Evolutionary conservation across 768 basidiomycete genomes (phyloP).

Genomic region (Porphyrellus cyaneotinctus): DNA sequence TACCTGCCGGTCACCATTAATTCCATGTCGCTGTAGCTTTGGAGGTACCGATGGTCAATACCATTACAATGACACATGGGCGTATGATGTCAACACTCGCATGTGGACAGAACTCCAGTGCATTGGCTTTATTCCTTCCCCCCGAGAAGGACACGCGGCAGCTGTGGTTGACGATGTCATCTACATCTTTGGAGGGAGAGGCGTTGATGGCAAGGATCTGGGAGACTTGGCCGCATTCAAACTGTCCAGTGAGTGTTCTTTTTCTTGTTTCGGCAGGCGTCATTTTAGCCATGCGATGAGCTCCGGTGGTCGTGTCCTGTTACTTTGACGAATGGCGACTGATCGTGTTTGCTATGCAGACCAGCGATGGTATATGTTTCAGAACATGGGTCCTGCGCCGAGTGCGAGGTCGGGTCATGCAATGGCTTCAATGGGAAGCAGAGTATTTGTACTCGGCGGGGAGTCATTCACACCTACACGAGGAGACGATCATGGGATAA

Average conservation of each 20-base stretch:
- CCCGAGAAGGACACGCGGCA: slow-evolving; percentile 94
- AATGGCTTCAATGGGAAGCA: slow-evolving; percentile 90
- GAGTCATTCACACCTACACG: slow-evolving; percentile 76
- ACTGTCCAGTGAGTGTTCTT: slow-evolving; percentile 74
- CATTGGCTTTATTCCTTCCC: slow-evolving; percentile 94
- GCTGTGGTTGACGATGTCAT: slow-evolving; percentile 96
- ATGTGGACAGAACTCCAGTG: slow-evolving; percentile 91
- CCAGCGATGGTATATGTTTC: slow-evolving; percentile 99
- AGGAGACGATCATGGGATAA: slow-evolving; percentile 71
- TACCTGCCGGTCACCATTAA: slow-evolving; percentile 15
- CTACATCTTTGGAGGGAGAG: slow-evolving; percentile 95
- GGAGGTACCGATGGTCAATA: slow-evolving; percentile 98
- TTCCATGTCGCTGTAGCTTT: slow-evolving; percentile 53
- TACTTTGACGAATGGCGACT: slow-evolving; percentile 6
- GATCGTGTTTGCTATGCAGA: slow-evolving; percentile 44
- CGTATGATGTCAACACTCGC: slow-evolving; percentile 75
- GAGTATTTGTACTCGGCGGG: slow-evolving; percentile 92
- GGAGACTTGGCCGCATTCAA: slow-evolving; percentile 96
- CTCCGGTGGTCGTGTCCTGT: neutral
- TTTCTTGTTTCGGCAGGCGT: neutral
- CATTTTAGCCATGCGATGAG: neutral
- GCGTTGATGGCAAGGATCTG: slow-evolving; percentile 94
- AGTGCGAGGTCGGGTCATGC: slow-evolving; percentile 92
- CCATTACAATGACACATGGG: slow-evolving; percentile 99
- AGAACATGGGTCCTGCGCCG: slow-evolving; percentile 98